phyloP scores from a whole-genome alignment of 176 grass and related monocot species.

The Carex cristatella region DNA sequence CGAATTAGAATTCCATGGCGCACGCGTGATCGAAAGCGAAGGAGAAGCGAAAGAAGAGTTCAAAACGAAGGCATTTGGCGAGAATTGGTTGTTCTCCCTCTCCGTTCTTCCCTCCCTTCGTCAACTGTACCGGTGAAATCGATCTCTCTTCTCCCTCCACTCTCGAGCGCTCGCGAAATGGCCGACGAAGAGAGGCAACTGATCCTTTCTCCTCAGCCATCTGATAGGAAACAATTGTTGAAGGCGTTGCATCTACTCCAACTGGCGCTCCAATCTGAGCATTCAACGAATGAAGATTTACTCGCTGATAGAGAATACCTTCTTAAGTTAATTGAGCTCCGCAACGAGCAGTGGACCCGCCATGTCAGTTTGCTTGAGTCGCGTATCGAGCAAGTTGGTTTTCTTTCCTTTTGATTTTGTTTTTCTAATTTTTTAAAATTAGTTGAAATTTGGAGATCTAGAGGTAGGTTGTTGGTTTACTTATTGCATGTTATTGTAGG shows the following conservation, averaged over 20 bases:
- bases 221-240: not conserved
- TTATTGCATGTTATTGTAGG: not conserved
- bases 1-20: no score
- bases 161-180: not conserved
- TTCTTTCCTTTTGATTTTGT: not conserved
- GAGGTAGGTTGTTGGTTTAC: not conserved
- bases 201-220: not conserved
- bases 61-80: no score
- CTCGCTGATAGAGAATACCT: not conserved
- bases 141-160: not conserved
- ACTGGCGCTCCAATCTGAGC: not conserved
- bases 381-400: conserved; percentile 5
- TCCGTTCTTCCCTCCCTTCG: not conserved
- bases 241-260: not conserved
- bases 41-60: no score
- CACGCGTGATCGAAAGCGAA: no score
- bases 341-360: not conserved
- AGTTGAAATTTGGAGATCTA: not conserved
- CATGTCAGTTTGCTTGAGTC: not conserved
- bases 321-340: not conserved
- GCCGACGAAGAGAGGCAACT: not conserved
- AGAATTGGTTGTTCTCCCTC: not conserved
- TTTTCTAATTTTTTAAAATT: not conserved
- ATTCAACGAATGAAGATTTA: not conserved
- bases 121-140: not conserved